phyloP scores from a whole-genome alignment of 2,329 filamentous ascomycete species.

The Mariannaea elegans region DNA sequence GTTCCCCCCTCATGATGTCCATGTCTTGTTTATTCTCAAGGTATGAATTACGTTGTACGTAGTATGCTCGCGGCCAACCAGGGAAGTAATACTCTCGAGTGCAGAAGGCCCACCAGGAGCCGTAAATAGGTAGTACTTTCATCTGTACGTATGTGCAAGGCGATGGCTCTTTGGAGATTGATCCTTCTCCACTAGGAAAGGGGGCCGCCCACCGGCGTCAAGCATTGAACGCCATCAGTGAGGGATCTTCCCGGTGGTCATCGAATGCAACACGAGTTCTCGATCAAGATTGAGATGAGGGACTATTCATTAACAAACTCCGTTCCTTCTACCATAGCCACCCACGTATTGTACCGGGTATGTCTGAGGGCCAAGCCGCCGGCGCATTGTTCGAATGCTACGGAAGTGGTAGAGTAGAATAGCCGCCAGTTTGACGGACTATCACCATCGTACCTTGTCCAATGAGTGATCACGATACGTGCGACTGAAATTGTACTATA shows the following conservation, averaged over 20 bases:
- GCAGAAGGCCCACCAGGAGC: no score
- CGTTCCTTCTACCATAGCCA: neutral
- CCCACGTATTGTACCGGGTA: neutral
- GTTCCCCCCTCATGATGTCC: no score
- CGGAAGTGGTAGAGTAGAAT: constrained; percentile 12
- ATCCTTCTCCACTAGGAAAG: constrained; percentile 6
- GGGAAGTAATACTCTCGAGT: no score
- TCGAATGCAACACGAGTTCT: neutral
- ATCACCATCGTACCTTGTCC: constrained; percentile 8
- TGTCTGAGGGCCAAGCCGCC: constrained; percentile 1
- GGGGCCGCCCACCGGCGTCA: neutral
- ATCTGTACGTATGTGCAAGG: neutral
- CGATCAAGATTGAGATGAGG: constrained; percentile 1
- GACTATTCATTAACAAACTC: constrained; percentile 2
- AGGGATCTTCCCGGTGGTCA: constrained; percentile 14
- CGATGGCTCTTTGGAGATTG: neutral
- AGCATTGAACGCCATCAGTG: constrained; percentile 6
- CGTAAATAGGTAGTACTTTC: no score
- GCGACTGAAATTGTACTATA: neutral
- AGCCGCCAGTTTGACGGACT: constrained; percentile 2
- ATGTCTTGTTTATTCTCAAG: no score
- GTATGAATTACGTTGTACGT: no score
- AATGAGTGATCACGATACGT: constrained; percentile 1
- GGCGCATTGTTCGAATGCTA: constrained; percentile 1
- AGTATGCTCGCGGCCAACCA: no score